Evolutionary conservation across 352 stramenopile species (phyloP), one percentile per base, ranked within the genome.

Genomic region (Pythium insidiosum): DNA sequence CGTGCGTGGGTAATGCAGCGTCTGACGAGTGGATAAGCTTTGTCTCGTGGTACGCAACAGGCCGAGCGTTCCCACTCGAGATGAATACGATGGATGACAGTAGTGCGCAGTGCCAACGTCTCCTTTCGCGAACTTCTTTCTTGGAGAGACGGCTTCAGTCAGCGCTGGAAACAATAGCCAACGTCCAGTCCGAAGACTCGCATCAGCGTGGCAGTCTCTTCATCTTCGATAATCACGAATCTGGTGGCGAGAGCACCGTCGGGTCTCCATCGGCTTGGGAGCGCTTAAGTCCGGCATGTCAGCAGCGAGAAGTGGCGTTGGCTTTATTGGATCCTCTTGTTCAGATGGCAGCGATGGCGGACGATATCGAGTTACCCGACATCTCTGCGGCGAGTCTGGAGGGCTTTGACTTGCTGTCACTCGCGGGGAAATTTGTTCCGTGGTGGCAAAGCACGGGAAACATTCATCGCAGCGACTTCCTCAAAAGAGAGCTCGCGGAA

Each of bases 331-430:
- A 85, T 36, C 68, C 76, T 11, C 48, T 46, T 24, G 59, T 86
- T 43, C 73, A 88, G 40, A 46, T 84, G 11, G 71, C 68, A 39
- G 76, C 76, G 2, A 73, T 85, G 42, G 63, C 37, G 16, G 56
- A 69, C 20, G 63, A 78, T 6, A 58, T 88, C 28, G 71, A 78
- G 33, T 53, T 88, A 21, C 73, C 73, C 9, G 64, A 86, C 21
- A 23, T 82, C 1, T 63, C 56, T 16, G 51, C 57, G 4, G 61
- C 44, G 6, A 58, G 39, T 36, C 16, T 82, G 15, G 58, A 80
- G 7, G 53, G 65, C 25, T 63, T 63, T 11, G 71, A 83, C 38
- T 50, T 84, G 29, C 53, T 78, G 7, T 35, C 55, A n/a, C 42
- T 83, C 1, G 66, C 73, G 0, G 52, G 45, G 0, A 60, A 64